Evolutionary conservation across 192 early-diverging fungal genomes (phyloP).

Genomic region (Spinellus fusiger): DNA sequence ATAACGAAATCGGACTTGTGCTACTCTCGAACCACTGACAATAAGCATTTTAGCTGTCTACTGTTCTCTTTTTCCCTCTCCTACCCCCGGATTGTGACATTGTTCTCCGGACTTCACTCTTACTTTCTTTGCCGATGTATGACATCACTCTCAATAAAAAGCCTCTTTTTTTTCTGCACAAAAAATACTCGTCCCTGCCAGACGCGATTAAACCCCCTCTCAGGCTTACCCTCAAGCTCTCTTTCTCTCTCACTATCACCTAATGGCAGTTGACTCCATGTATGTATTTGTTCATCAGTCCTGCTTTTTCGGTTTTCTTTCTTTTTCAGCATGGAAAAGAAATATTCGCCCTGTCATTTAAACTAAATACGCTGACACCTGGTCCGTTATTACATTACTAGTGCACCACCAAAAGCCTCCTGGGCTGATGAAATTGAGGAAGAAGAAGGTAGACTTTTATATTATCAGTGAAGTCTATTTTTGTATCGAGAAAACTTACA

Average conservation of each 20-base stretch:
- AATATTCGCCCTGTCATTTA: neutral
- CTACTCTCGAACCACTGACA: no score
- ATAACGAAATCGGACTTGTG: no score
- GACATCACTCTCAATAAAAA: neutral
- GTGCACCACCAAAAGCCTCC: slow-evolving; percentile 42
- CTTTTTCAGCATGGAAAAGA: neutral
- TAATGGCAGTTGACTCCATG: neutral
- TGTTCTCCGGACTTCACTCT: no score
- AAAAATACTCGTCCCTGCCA: neutral
- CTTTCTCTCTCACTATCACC: no score
- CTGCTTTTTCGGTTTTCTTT: no score
- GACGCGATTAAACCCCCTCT: neutral
- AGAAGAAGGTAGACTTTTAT: slow-evolving; percentile 38
- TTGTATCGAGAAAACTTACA: no score
- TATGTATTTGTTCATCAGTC: neutral
- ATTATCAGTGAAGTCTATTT: no score
- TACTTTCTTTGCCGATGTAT: neutral
- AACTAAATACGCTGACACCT: neutral
- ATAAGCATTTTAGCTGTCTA: no score
- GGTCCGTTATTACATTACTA: slow-evolving; percentile 1
- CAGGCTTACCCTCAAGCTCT: neutral
- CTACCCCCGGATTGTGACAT: no score
- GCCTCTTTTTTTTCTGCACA: neutral
- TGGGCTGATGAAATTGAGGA: slow-evolving; percentile 79
- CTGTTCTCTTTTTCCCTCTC: no score